Conservation (phyloP, 192 early-diverging fungal species). For the Backusella psychrophila region DNA sequence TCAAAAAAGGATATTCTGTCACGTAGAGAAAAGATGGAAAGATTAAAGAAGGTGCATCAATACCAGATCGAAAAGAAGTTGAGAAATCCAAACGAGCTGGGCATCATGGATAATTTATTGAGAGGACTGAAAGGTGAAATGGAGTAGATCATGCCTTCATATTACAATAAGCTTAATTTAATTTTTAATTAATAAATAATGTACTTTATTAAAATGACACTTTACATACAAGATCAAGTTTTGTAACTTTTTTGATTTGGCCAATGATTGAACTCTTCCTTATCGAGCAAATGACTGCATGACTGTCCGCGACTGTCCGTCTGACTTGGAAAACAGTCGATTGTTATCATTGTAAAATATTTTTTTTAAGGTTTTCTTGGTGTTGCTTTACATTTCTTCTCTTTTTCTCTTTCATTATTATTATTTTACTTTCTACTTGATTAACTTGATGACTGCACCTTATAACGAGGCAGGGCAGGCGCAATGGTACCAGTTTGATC, state of each 20-base stretch:
- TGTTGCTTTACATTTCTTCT: neutral
- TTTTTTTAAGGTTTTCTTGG: neutral
- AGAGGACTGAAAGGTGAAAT: neutral
- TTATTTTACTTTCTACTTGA: neutral
- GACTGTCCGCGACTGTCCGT: neutral
- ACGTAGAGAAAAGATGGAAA: neutral
- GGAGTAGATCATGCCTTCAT: neutral
- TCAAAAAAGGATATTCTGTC: neutral
- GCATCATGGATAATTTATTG: neutral
- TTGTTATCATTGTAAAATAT: neutral
- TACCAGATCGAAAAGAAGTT: neutral
- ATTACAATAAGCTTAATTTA: neutral
- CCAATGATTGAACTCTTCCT: too few relatives aligned
- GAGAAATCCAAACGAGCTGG: neutral
- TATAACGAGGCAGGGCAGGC: slow-evolving; percentile 8
- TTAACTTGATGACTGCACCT: slow-evolving; percentile 8
- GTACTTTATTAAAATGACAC: too few relatives aligned
- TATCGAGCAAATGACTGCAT: too few relatives aligned
- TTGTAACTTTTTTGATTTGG: too few relatives aligned
- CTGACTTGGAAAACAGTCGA: neutral
- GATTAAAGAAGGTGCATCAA: slow-evolving; percentile 1
- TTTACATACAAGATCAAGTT: too few relatives aligned
- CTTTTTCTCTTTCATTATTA: neutral
- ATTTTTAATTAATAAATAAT: neutral
- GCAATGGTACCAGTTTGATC: slow-evolving; percentile 29